phyloP scores from a whole-genome alignment of 441 rosid species.

The Manihot esculenta region DNA sequence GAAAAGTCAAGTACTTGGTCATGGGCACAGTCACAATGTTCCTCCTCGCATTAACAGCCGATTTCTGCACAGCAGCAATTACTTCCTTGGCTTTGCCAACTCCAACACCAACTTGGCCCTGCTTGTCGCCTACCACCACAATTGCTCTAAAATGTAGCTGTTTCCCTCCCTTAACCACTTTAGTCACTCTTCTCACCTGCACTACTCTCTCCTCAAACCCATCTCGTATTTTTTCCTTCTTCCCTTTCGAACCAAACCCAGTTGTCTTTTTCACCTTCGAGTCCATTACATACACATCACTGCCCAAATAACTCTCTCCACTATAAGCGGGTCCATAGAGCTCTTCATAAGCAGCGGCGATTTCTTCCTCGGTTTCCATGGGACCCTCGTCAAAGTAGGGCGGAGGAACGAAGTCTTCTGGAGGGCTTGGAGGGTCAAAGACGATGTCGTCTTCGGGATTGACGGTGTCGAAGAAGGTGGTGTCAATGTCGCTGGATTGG shows the following conservation, averaged over 20 bases:
- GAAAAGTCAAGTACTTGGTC: slow-evolving; percentile 91
- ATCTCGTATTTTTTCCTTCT: slow-evolving; percentile 67
- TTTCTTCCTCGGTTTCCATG: slow-evolving; percentile 65
- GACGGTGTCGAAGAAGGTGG: slow-evolving; percentile 52
- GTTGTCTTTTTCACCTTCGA: slow-evolving; percentile 51
- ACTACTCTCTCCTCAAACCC: slow-evolving; percentile 92
- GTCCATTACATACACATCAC: slow-evolving; percentile 67
- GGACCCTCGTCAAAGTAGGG: slow-evolving; percentile 77
- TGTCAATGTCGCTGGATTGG: slow-evolving; percentile 41
- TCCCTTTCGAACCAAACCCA: slow-evolving; percentile 48
- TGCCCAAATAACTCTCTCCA: slow-evolving; percentile 62
- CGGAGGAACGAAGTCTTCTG: slow-evolving; percentile 53
- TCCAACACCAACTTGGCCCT: slow-evolving; percentile 85
- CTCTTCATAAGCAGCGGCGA: slow-evolving; percentile 75
- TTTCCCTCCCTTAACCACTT: slow-evolving; percentile 93
- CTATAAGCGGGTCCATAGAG: slow-evolving; percentile 79
- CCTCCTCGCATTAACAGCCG: slow-evolving; percentile 76
- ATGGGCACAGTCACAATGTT: slow-evolving; percentile 76
- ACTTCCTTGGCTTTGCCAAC: slow-evolving; percentile 93
- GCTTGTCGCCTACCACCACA: slow-evolving; percentile 88
- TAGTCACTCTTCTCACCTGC: slow-evolving; percentile 80
- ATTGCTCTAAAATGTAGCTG: slow-evolving; percentile 76
- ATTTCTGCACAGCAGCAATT: slow-evolving; percentile 77
- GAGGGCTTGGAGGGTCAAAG: slow-evolving; percentile 68
- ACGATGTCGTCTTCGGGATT: slow-evolving; percentile 41